Conservation (phyloP, 75 land plant genomes). For the Pinus albicaulis region DNA sequence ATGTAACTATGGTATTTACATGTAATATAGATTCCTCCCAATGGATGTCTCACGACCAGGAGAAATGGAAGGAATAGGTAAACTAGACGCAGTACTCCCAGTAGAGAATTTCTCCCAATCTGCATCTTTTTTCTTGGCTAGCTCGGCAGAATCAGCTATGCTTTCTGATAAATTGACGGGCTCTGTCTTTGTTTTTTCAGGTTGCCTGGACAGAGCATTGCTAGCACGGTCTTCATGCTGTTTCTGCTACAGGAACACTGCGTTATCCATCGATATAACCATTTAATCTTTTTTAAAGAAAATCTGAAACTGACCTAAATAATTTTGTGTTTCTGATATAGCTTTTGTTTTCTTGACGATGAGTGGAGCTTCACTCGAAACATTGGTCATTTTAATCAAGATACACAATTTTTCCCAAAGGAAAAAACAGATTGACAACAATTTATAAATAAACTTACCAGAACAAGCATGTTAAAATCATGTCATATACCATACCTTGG, state of each 20-base stretch:
- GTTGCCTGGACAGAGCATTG: not conserved
- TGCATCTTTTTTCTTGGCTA: not conserved
- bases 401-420: too few relatives aligned
- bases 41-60: slow-evolving; percentile 1
- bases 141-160: not conserved
- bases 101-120: not conserved
- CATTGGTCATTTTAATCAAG: too few relatives aligned
- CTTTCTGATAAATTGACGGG: not conserved
- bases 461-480: not conserved
- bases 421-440: too few relatives aligned
- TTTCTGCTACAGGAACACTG: not conserved
- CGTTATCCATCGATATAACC: not conserved
- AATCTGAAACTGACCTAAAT: too few relatives aligned
- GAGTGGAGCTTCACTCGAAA: too few relatives aligned
- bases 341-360: too few relatives aligned
- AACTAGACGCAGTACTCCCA: slow-evolving; percentile 2
- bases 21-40: slow-evolving; percentile 38
- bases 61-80: slow-evolving; percentile 30
- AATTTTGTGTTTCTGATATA: too few relatives aligned
- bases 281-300: not conserved
- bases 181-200: not conserved
- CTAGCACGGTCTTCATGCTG: not conserved
- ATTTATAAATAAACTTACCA: not conserved
- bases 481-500: slow-evolving; percentile 9
- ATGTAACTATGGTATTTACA: slow-evolving; percentile 12